Base-by-base conservation (phyloP, 495 filamentous ascomycete species). In the Recurvomyces mirabilis region DNA sequence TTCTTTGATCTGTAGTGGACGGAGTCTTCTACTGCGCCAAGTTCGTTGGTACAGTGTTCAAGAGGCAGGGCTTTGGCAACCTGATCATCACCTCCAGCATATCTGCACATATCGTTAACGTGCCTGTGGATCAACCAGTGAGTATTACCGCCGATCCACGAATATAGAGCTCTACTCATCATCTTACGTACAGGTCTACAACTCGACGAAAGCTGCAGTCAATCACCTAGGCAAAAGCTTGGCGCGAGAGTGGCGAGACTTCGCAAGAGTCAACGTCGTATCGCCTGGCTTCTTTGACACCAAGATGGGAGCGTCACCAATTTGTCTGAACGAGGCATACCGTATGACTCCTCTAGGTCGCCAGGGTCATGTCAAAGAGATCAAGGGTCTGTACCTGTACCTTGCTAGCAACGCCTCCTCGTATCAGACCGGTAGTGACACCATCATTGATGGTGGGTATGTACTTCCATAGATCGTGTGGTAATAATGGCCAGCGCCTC, bases 11-110 rank as follows among this genome's bases (percentile, higher is more conserved):
- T n/a, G n/a, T 21, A 56, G 52, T 60, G 14, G 52, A 59, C 34
- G 52, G 58, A 4, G 56, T 60, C n/a, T 41, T 57, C 22, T 58
- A 53, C 37, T 60, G 58, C 43, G 60, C 58, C 18, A 57, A 60
- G 24, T 54, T 39, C 38, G 65, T 57, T 25, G 69, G 70, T 30
- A 56, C 46, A 14, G 38, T 59, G 0, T 63, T 63, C 52, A 55
- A 56, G 41, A 43, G 41, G 28, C 60, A 63, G 33, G 58, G 58
- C 19, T 57, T 41, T 31, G 60, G 60, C 18, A 61, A 59, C 41
- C 40, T 63, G 10, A 63, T 61, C 49, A 60, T 60, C 41, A 61
- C 60, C 0, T 55, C 53, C 5, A 61, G 58, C 47, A 61, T 63
- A 5, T 52, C 49, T 3, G 56, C 49, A 6, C 60, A 61, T 31